Conservation (phyloP, 2,329 filamentous ascomycete genomes). For the Trichocomaceae sp. region DNA sequence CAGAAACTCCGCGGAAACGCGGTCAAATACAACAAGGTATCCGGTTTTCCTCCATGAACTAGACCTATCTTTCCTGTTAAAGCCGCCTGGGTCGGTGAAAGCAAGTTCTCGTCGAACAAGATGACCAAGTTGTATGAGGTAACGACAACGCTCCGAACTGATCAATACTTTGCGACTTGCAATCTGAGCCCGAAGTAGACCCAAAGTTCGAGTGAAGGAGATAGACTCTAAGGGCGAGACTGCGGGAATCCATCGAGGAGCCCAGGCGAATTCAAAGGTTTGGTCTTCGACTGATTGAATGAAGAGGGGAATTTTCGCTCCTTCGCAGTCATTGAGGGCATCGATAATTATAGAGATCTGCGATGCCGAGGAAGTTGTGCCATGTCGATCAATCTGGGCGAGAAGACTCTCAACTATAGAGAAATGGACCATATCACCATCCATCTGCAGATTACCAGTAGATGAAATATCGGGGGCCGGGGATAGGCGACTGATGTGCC, state of each 20-base stretch:
- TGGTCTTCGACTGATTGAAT: slow-evolving; percentile 6
- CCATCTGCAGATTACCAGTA: slow-evolving; percentile 13
- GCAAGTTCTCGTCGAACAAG: slow-evolving; percentile 20
- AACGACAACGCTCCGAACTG: slow-evolving; percentile 19
- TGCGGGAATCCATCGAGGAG: slow-evolving; percentile 28
- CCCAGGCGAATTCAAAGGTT: slow-evolving; percentile 26
- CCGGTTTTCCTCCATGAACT: slow-evolving; percentile 21
- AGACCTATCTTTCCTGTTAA: background rate
- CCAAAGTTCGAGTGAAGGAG: slow-evolving; percentile 22
- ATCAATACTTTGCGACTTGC: slow-evolving; percentile 19
- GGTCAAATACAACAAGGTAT: slow-evolving; percentile 34
- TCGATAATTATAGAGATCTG: slow-evolving; percentile 24
- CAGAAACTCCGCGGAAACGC: slow-evolving; percentile 23
- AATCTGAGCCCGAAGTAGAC: slow-evolving; percentile 26
- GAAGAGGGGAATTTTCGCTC: slow-evolving; percentile 21
- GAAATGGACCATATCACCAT: slow-evolving; percentile 21
- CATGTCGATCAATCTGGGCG: slow-evolving; percentile 22
- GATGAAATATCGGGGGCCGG: background rate
- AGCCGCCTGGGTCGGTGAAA: background rate
- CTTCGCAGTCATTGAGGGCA: slow-evolving; percentile 31
- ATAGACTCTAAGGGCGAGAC: slow-evolving; percentile 20
- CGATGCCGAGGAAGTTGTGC: slow-evolving; percentile 25
- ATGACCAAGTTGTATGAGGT: slow-evolving; percentile 34
- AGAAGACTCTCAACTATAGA: slow-evolving; percentile 21
- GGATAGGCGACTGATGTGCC: background rate